Conservation (phyloP, 2,329 filamentous ascomycete genomes). For the Talaromyces albobiverticillius region DNA sequence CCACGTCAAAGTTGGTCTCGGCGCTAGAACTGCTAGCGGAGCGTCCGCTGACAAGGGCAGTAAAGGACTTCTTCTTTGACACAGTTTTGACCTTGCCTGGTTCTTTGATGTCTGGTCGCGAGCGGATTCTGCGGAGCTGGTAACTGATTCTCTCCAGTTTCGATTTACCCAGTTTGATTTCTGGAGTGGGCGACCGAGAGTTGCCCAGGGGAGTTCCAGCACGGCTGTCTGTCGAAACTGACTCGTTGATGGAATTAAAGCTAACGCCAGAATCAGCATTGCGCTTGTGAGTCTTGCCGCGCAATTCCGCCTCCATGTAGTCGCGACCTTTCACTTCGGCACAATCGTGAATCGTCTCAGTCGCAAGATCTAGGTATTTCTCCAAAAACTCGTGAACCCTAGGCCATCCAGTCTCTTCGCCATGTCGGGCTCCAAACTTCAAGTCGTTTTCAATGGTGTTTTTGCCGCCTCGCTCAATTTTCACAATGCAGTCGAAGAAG, state of each 20-base stretch:
- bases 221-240: slow-evolving; percentile 26
- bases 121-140: slow-evolving; percentile 51
- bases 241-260: slow-evolving; percentile 41
- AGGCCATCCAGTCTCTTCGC: slow-evolving; percentile 58
- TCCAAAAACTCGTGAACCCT: slow-evolving; percentile 49
- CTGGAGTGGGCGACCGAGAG: slow-evolving; percentile 39
- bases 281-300: slow-evolving; percentile 42
- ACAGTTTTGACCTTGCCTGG: slow-evolving; percentile 24
- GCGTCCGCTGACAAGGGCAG: slow-evolving; percentile 47
- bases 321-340: slow-evolving; percentile 46
- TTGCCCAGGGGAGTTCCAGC: slow-evolving; percentile 31
- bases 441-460: slow-evolving; percentile 53
- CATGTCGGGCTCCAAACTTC: slow-evolving; percentile 49
- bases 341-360: slow-evolving; percentile 62
- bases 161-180: slow-evolving; percentile 20
- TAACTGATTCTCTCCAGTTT: slow-evolving; percentile 58
- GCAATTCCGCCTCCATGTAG: slow-evolving; percentile 30
- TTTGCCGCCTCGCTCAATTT: slow-evolving; percentile 56
- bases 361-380: slow-evolving; percentile 58
- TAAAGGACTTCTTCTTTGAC: slow-evolving; percentile 53
- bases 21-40: slow-evolving; percentile 32
- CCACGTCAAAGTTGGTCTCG: slow-evolving; percentile 46
- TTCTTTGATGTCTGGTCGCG: slow-evolving; percentile 17
- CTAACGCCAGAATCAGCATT: slow-evolving; percentile 65
- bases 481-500: slow-evolving; percentile 62